These are phyloP conservation scores for Erucastrum elatum DNA, from an alignment of 345 rosid species.

Conservation along the genomic window DNA sequence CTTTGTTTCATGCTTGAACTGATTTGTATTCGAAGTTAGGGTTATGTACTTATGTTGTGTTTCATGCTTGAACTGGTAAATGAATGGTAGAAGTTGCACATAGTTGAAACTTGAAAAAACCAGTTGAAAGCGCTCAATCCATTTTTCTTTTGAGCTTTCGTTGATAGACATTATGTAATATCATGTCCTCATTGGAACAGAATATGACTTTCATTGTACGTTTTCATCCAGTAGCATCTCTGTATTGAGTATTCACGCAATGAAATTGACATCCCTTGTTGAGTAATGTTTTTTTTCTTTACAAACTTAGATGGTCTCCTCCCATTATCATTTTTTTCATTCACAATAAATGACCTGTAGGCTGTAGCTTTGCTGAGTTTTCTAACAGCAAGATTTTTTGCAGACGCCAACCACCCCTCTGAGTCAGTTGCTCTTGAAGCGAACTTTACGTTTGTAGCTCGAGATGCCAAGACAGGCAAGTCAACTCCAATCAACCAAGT, in stretches of 20 bases:
- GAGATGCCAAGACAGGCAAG: slow-evolving; percentile 77
- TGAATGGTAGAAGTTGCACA: neutral
- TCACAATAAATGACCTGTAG: neutral
- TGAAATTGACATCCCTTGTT: neutral
- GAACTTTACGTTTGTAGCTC: slow-evolving; percentile 86
- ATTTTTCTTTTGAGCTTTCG: neutral
- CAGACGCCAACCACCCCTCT: slow-evolving; percentile 44
- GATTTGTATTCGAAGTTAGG: neutral
- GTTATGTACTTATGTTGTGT: neutral
- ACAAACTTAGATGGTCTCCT: neutral
- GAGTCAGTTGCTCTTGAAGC: slow-evolving; percentile 70
- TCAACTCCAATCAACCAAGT: slow-evolving; percentile 70
- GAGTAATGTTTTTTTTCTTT: neutral
- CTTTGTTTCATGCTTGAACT: neutral
- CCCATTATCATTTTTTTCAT: neutral
- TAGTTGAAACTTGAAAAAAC: neutral
- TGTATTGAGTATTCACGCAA: neutral
- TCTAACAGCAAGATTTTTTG: slow-evolving; percentile 29
- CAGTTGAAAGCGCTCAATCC: neutral
- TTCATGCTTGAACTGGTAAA: slow-evolving; percentile 11
- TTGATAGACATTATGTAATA: neutral
- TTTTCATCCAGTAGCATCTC: neutral
- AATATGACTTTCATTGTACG: neutral
- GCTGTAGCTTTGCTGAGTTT: neutral
- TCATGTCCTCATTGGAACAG: neutral